Evolutionary conservation across 139 green algal species (phyloP).

Genomic region (Marvania coccoides): DNA sequence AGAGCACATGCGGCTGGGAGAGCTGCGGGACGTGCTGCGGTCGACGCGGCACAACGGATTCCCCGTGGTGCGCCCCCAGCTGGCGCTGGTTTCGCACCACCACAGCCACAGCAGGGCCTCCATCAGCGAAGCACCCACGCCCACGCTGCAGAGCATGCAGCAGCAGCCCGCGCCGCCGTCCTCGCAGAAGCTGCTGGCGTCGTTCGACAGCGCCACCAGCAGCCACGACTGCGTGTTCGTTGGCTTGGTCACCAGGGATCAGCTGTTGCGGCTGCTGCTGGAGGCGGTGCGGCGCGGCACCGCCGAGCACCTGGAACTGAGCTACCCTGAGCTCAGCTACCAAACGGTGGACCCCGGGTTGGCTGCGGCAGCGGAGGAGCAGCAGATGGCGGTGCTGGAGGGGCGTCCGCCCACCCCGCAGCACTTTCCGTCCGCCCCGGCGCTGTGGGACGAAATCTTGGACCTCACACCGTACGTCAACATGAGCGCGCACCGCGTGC

Average conservation of each 20-base stretch:
- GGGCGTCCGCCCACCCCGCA: slow-evolving; percentile 8
- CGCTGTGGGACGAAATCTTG: slow-evolving; percentile 37
- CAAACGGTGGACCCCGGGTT: slow-evolving; percentile 18
- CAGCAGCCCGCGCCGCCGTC: background rate
- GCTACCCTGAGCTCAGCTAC: slow-evolving; percentile 34
- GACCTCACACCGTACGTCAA: slow-evolving; percentile 78
- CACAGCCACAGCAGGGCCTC: background rate
- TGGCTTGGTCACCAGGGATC: slow-evolving; percentile 62
- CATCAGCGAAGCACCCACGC: background rate
- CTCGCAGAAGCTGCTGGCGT: background rate
- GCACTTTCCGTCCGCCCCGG: slow-evolving; percentile 15
- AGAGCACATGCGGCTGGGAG: slow-evolving; percentile 37
- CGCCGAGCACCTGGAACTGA: slow-evolving; percentile 32
- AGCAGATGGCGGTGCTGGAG: slow-evolving; percentile 56
- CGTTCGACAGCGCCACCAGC: background rate
- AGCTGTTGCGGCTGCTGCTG: slow-evolving; percentile 74
- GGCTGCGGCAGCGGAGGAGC: slow-evolving; percentile 27
- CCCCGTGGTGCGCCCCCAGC: slow-evolving; percentile 38
- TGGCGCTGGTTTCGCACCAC: background rate
- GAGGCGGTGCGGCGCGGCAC: slow-evolving; percentile 27
- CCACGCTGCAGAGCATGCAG: slow-evolving; percentile 16
- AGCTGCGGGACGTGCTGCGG: slow-evolving; percentile 47
- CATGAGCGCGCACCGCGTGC: slow-evolving; percentile 51
- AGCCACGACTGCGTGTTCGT: slow-evolving; percentile 49
- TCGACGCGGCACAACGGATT: slow-evolving; percentile 56